A percentile compares a stretch with the other conserved stretches of the same genome.
phyloP scores from a whole-genome alignment of 257 asterid species.

The Solanum virginianum region DNA sequence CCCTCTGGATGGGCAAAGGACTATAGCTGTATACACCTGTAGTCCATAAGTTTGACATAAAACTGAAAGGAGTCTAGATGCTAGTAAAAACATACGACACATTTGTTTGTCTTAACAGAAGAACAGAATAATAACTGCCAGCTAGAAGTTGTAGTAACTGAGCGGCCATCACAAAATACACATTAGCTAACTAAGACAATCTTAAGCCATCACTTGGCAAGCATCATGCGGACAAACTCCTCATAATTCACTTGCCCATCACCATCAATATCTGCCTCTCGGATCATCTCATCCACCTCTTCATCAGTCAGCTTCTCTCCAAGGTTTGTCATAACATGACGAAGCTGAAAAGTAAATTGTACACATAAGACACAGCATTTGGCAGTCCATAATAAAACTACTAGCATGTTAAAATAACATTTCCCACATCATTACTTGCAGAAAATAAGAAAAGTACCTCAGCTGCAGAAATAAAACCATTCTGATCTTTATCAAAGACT shows the following conservation, averaged over 20 bases:
- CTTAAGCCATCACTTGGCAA: slow-evolving; percentile 21
- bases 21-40: not conserved
- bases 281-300: slow-evolving; percentile 46
- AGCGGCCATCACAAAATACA: not conserved
- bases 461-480: slow-evolving; percentile 51
- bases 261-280: slow-evolving; percentile 46
- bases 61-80: not conserved
- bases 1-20: not conserved
- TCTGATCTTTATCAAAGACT: slow-evolving; percentile 49
- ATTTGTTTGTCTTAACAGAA: not conserved
- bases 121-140: not conserved
- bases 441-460: slow-evolving; percentile 26
- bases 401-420: not conserved
- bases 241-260: slow-evolving; percentile 48
- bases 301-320: slow-evolving; percentile 56
- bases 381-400: not conserved
- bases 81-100: not conserved
- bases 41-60: not conserved
- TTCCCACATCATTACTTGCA: not conserved
- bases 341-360: slow-evolving; percentile 21
- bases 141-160: not conserved
- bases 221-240: slow-evolving; percentile 52
- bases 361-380: not conserved
- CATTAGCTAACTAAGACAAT: not conserved
- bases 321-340: slow-evolving; percentile 47